Conservation (phyloP, 2,329 filamentous ascomycete species). For the Chalaropsis ovoidea region DNA sequence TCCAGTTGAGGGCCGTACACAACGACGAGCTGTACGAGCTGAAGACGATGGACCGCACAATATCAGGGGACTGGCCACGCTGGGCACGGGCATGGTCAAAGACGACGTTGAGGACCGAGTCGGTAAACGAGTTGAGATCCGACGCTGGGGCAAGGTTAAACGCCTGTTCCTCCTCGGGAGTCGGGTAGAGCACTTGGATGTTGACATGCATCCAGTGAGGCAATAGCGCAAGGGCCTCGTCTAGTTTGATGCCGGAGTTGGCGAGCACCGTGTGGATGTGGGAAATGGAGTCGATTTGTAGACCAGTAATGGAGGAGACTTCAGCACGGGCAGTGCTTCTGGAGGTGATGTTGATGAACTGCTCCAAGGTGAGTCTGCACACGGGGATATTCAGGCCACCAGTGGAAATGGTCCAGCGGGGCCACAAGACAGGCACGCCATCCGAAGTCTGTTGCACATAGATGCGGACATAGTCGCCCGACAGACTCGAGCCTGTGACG, state of each 20-base stretch:
- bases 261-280: constrained; percentile 63
- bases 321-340: constrained; percentile 37
- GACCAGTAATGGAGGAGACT: constrained; percentile 37
- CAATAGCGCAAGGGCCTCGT: constrained; percentile 63
- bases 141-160: constrained; percentile 62
- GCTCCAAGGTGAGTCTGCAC: constrained; percentile 62
- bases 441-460: constrained; percentile 90
- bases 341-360: constrained; percentile 51
- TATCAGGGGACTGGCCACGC: constrained; percentile 55
- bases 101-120: constrained; percentile 71
- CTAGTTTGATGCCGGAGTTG: constrained; percentile 66
- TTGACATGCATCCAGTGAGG: constrained; percentile 78
- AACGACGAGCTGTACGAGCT: constrained; percentile 84
- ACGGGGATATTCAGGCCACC: constrained; percentile 73
- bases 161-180: constrained; percentile 57
- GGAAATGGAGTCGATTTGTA: constrained; percentile 47
- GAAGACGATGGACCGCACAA: constrained; percentile 80
- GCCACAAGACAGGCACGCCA: constrained; percentile 76
- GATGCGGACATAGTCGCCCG: constrained; percentile 85
- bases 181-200: constrained; percentile 83
- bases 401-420: constrained; percentile 67
- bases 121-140: constrained; percentile 79
- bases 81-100: constrained; percentile 78
- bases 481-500: constrained; percentile 88
- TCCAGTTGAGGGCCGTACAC: constrained; percentile 95